These are phyloP conservation scores for Nissolia schottii DNA, from an alignment of 306 rosid species.

Conservation along the genomic window DNA sequence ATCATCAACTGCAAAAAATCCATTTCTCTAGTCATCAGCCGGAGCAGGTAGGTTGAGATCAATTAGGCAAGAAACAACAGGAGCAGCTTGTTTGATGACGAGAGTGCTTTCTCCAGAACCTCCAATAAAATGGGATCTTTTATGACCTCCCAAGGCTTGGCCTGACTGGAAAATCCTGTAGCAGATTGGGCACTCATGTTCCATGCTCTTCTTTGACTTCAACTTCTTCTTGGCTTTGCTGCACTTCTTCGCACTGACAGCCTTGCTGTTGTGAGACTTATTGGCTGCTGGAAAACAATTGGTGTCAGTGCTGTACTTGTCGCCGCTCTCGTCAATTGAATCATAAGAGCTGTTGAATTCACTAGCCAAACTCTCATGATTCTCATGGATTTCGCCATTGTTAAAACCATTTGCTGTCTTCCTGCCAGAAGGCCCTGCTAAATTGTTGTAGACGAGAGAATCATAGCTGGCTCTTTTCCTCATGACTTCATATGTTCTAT, in stretches of 20 bases:
- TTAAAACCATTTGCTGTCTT: constrained; percentile 22
- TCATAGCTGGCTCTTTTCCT: constrained; percentile 27
- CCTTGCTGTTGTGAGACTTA: constrained; percentile 31
- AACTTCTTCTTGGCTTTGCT: constrained; percentile 35
- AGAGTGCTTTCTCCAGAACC: constrained; percentile 52
- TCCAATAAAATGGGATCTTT: constrained; percentile 75
- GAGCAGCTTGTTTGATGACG: constrained; percentile 41
- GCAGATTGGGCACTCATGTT: constrained; percentile 79
- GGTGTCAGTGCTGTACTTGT: constrained; percentile 54
- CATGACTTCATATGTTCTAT: constrained; percentile 4
- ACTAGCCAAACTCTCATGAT: constrained; percentile 29
- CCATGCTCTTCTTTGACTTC: constrained; percentile 51
- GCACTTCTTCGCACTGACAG: constrained; percentile 22
- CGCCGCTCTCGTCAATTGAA: constrained; percentile 54
- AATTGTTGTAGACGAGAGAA: constrained; percentile 29
- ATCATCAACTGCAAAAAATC: constrained; percentile 27
- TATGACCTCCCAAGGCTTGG: constrained; percentile 93
- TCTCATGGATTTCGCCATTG: constrained; percentile 22
- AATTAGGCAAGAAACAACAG: constrained; percentile 45
- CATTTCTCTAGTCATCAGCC: constrained; percentile 50
- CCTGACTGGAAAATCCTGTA: constrained; percentile 65
- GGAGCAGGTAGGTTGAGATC: constrained; percentile 96
- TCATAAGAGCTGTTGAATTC: constrained; percentile 37
- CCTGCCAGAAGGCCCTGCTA: constrained; percentile 25
- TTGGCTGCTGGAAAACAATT: constrained; percentile 34